A percentile compares a stretch with the other conserved stretches of the same genome.
phyloP scores from a whole-genome alignment of 495 filamentous ascomycete species.

The Copromyces sp. region DNA sequence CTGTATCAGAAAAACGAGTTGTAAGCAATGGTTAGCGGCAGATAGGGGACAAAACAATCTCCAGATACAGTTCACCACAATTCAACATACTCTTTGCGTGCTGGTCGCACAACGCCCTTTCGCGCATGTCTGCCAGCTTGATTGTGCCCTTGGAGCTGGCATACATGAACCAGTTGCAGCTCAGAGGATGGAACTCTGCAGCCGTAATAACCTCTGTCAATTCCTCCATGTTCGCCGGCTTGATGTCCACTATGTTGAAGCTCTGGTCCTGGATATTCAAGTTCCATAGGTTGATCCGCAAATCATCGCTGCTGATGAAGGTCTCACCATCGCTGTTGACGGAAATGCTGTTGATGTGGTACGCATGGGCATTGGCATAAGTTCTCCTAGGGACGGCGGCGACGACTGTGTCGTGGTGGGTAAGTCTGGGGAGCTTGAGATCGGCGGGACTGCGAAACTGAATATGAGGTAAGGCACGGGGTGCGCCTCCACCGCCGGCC shows the following conservation, averaged over 20 bases:
- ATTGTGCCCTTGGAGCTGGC: constrained; percentile 98
- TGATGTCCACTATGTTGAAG: constrained; percentile 99
- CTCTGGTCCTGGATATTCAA: constrained; percentile 98
- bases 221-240: constrained; percentile 99
- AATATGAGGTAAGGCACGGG: constrained; percentile 53
- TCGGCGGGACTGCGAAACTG: constrained; percentile 73
- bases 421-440: constrained; percentile 87
- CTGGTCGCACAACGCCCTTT: constrained; percentile 90
- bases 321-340: constrained; percentile 99
- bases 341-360: constrained; percentile 99
- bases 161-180: constrained; percentile 99
- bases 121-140: constrained; percentile 95
- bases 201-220: constrained; percentile 97
- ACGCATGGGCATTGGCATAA: constrained; percentile 96
- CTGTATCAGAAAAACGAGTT: constrained; percentile 34
- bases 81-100: constrained; percentile 76
- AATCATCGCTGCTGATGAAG: constrained; percentile 96
- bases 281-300: constrained; percentile 98
- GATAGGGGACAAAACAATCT: background rate
- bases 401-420: constrained; percentile 97
- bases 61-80: background rate
- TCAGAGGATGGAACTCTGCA: constrained; percentile 91
- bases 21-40: constrained; percentile 2
- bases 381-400: constrained; percentile 91
- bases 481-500: constrained; percentile 63